Evolutionary conservation across 2,329 filamentous ascomycete genomes (phyloP).

Genomic region (Mycosphaerella sp.): DNA sequence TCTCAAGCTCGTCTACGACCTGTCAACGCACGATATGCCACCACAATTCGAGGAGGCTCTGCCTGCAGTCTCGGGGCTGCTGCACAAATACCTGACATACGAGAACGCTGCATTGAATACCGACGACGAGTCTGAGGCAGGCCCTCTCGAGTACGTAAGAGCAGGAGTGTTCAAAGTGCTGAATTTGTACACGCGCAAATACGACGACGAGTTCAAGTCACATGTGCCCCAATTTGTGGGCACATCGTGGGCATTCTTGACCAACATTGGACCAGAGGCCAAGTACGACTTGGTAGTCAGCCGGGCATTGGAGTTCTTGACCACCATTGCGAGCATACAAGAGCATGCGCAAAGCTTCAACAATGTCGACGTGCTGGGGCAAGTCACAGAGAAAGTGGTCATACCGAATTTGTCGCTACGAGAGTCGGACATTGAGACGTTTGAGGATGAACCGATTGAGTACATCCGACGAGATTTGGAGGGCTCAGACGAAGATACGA

Average conservation of each 20-base stretch:
- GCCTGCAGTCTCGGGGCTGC: conserved; percentile 63
- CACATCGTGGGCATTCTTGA: conserved; percentile 86
- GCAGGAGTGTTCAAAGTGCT: conserved; percentile 89
- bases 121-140: conserved; percentile 83
- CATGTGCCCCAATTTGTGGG: conserved; percentile 79
- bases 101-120: conserved; percentile 76
- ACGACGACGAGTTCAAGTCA: conserved; percentile 82
- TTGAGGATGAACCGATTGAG: conserved; percentile 98
- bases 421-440: conserved; percentile 90
- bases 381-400: conserved; percentile 94
- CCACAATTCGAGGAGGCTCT: conserved; percentile 92
- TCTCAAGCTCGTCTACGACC: conserved; percentile 88
- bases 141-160: conserved; percentile 77
- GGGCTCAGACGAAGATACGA: conserved; percentile 90
- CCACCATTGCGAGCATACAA: conserved; percentile 71
- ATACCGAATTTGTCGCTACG: conserved; percentile 86
- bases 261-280: conserved; percentile 75
- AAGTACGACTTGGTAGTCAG: conserved; percentile 94
- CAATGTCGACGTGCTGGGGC: conserved; percentile 67
- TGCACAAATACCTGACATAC: conserved; percentile 92
- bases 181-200: conserved; percentile 88
- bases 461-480: conserved; percentile 94
- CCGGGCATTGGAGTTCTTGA: conserved; percentile 90
- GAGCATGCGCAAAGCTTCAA: conserved; percentile 83
- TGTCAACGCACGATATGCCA: conserved; percentile 94